Percentiles rank a stretch among this genome's conserved stretches.
phyloP scores from a whole-genome alignment of 164 flowering plant genomes.

The Aristolochia contorta region DNA sequence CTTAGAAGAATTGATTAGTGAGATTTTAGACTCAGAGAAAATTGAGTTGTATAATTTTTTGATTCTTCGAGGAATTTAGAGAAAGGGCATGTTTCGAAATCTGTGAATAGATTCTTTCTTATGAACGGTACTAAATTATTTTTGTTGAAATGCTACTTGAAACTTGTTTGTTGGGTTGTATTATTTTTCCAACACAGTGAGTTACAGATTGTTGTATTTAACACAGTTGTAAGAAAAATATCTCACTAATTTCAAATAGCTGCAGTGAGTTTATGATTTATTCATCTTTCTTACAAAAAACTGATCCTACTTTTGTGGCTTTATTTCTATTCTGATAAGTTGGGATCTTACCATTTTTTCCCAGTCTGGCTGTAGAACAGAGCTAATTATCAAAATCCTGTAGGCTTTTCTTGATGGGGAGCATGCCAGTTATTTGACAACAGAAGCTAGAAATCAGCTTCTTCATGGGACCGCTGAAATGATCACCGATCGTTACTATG shows the following conservation, averaged over 20 bases:
- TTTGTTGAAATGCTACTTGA: neutral
- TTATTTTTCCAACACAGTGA: too few relatives aligned
- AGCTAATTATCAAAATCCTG: neutral
- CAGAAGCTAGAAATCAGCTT: conserved; percentile 40
- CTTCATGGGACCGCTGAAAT: conserved; percentile 52
- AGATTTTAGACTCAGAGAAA: too few relatives aligned
- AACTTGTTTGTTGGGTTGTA: too few relatives aligned
- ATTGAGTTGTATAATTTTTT: too few relatives aligned
- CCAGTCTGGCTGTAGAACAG: neutral
- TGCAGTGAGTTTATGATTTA: too few relatives aligned
- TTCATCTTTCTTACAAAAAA: too few relatives aligned
- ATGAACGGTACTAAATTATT: neutral
- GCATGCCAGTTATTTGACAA: conserved; percentile 47
- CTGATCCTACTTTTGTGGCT: neutral
- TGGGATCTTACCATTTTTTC: neutral
- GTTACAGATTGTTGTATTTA: too few relatives aligned
- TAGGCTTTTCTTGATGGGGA: conserved; percentile 81
- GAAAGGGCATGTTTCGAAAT: neutral
- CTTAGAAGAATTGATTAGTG: neutral
- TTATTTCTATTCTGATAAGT: too few relatives aligned
- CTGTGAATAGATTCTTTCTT: neutral
- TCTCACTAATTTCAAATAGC: too few relatives aligned
- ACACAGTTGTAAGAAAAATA: too few relatives aligned
- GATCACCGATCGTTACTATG: conserved; percentile 67
- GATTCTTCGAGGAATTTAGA: neutral